A percentile compares a stretch with the other conserved stretches of the same genome.
Conservation (phyloP, 2,329 filamentous ascomycete genomes). For the Helotiales sp. region DNA sequence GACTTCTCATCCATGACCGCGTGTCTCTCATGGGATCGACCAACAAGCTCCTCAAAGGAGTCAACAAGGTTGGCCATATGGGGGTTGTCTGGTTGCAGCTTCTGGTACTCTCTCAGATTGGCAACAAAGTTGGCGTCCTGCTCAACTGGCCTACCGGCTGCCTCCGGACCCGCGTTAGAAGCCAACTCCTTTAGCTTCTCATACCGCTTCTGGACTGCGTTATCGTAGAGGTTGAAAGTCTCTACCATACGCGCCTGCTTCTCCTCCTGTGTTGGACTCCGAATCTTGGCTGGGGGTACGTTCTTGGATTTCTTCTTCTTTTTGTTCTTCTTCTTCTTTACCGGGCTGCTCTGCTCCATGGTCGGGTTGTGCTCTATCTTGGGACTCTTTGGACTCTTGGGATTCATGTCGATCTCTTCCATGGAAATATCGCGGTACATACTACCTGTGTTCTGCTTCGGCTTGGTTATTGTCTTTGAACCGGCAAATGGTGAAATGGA, state of each 20-base stretch:
- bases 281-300: not conserved
- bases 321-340: constrained; percentile 6
- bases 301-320: constrained; percentile 6
- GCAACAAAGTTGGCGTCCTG: not conserved
- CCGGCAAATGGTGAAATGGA: not conserved
- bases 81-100: not conserved
- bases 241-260: not conserved
- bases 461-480: not conserved
- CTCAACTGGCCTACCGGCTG: not conserved
- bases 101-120: not conserved
- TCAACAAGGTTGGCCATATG: not conserved
- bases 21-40: not conserved
- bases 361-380: not conserved
- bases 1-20: not conserved
- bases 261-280: constrained; percentile 6
- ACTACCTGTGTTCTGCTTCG: not conserved
- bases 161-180: not conserved
- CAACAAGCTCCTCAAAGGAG: not conserved
- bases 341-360: not conserved
- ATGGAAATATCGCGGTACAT: constrained; percentile 10
- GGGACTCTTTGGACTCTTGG: not conserved
- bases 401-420: constrained; percentile 9
- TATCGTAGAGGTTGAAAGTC: constrained; percentile 3
- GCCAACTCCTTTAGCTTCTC: not conserved
- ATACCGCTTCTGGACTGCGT: not conserved